Base-by-base conservation (phyloP, 2,329 filamentous ascomycete genomes). In the Pseudogymnoascus sp. region DNA sequence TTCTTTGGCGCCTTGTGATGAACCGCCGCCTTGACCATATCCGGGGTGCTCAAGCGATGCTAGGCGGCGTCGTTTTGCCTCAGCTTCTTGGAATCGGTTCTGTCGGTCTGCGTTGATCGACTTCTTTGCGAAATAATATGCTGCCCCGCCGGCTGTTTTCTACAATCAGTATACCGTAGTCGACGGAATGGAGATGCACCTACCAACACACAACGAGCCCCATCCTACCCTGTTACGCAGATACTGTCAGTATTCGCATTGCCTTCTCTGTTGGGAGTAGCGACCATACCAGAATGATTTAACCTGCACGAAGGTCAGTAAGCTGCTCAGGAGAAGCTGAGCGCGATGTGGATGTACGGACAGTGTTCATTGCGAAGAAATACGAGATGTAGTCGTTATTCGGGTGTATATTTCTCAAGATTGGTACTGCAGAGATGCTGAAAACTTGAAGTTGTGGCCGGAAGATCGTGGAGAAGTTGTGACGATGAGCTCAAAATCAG, bases 91-190 rank as follows among this genome's bases (percentile, higher is more conserved):
- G 65, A 88, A 82, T 68, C 89, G 84, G 62, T 83, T 77, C 63
- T 82, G 80, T 65, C 92, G 89, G 74, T 96, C 91, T 67, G 89
- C 89, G 72, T 96, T 96, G 81, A 99, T 95, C 73, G 86, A 86
- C 71, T 84, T 82, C 80, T 99, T 99, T 65, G 94, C 94, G 72
- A 96, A 96, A 78, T 89, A 91, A 79, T 97, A 99, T 69, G 92
- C 91, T 64, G 87, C 89, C 65, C 84, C 94, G 70, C 92, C 94
- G 66, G 92, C 90, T 91, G 70, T 62, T 56, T 35, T 19, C 7
- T 35, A 48, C 52, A 7, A 57, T 69, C 48, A 67, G 61, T 58
- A 59, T 10, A 56, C n/a, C 39, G 9, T 3, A 15, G 59, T 38
- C 13, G 23, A 15, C 7, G 18, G 15, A 21, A 34, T 15, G 19